Base-by-base conservation (phyloP, 2,329 filamentous ascomycete species). In the Penicillium sclerotigenum region DNA sequence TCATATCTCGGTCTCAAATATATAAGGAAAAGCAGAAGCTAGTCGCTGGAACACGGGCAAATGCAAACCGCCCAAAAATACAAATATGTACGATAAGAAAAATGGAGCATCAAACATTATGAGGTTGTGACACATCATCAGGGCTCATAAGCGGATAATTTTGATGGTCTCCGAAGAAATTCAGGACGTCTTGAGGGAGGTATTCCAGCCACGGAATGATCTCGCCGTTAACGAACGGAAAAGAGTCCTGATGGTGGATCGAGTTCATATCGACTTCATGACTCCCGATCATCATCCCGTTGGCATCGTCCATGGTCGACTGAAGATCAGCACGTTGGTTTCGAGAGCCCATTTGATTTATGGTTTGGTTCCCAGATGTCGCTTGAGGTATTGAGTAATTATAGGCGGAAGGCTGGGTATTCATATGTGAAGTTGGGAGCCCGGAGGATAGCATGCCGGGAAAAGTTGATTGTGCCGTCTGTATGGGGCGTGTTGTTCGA, bases 191-290 rank as follows among this genome's bases (percentile, higher is more conserved):
- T 24, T 81, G 81, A 0, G 88, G 87, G 7, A 91, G 75, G 57
- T 89, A 89, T 64, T 90, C 88, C 11, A 91, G 76, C 87, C 88
- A 92, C 0, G 86, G 84, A 73, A 90, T 83, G 41, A 90, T 87
- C 16, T 85, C 82, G 1, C 84, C 86, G 28, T 70, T 71, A 28
- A 75, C 72, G 10, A 77, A 76, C 2, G 74, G 74, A 42, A 75
- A 71, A 2, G 70, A 65, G 37, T 71, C 67, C 34, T 73, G 72
- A 48, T 74, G 68, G 8, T 76, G 73, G 18, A 91, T 74, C 5
- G 83, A 77, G 24, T 82, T 84, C 79, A 92, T 87, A 60, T 92
- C 88, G 33, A 93, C 84, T 61, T 92, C 88, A 60, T 90, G 88
- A 57, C 84, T 87, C 68, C 90, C 85, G 61, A 92, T 89, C 59